Percentiles rank a stretch among this genome's conserved stretches.
These are phyloP conservation scores for Posidonia oceanica DNA, from an alignment of 116 monocot genomes.

Conservation along the genomic window DNA sequence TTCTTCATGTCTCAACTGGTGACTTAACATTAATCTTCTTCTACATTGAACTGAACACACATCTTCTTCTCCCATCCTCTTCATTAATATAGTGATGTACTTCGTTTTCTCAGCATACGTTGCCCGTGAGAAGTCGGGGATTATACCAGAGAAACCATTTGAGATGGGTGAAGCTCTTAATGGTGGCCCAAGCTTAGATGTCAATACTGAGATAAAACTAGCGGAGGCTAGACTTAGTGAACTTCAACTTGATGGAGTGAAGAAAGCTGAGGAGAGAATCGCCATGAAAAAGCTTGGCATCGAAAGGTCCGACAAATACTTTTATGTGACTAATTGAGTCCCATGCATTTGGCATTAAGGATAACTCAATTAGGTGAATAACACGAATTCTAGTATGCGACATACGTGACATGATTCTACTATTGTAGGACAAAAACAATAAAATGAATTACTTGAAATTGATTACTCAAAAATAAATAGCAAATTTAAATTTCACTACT, in stretches of 20 bases:
- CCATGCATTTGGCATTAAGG: too few relatives aligned
- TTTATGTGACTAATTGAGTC: too few relatives aligned
- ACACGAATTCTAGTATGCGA: too few relatives aligned
- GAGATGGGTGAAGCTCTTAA: slow-evolving; percentile 49
- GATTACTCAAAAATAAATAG: too few relatives aligned
- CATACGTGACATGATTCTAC: too few relatives aligned
- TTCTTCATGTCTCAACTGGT: slow-evolving; percentile 59
- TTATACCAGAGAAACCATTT: slow-evolving; percentile 52
- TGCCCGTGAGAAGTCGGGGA: slow-evolving; percentile 66
- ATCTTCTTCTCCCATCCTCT: neutral
- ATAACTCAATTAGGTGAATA: too few relatives aligned
- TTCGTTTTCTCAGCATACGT: slow-evolving; percentile 51
- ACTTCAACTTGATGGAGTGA: neutral
- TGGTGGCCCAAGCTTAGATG: slow-evolving; percentile 25
- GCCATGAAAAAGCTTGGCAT: slow-evolving; percentile 10
- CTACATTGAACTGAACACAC: too few relatives aligned
- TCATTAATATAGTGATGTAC: neutral
- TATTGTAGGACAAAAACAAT: too few relatives aligned
- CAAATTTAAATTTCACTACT: neutral
- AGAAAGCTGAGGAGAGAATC: neutral
- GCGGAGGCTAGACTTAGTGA: neutral
- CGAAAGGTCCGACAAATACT: too few relatives aligned
- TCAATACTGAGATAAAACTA: slow-evolving; percentile 53
- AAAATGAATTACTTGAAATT: too few relatives aligned
- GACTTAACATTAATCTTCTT: neutral